A percentile compares a stretch with the other conserved stretches of the same genome.
phyloP scores from a whole-genome alignment of 345 rosid genomes.

The Anastatica hierochuntica region DNA sequence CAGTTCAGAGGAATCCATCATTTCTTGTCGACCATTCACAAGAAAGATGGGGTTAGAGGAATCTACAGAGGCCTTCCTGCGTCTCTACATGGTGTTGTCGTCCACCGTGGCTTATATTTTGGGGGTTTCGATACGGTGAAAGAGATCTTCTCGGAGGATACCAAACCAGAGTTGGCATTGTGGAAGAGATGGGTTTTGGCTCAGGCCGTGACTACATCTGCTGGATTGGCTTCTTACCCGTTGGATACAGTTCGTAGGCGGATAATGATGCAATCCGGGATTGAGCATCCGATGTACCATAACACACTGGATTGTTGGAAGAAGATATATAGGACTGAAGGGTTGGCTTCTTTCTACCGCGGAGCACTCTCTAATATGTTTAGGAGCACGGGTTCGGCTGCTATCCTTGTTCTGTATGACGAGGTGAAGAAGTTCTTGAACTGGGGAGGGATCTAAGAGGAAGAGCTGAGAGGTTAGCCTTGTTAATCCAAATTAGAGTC shows the following conservation, averaged over 20 bases:
- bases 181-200: conserved; percentile 91
- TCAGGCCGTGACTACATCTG: conserved; percentile 80
- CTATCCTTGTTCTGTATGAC: conserved; percentile 78
- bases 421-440: conserved; percentile 81
- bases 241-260: conserved; percentile 82
- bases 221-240: conserved; percentile 82
- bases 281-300: conserved; percentile 59
- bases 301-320: conserved; percentile 77
- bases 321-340: conserved; percentile 62
- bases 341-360: conserved; percentile 71
- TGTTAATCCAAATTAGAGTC: background rate
- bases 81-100: conserved; percentile 74
- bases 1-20: conserved; percentile 80
- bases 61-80: conserved; percentile 90
- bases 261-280: conserved; percentile 97
- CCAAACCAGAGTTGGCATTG: conserved; percentile 45
- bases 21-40: conserved; percentile 56
- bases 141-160: conserved; percentile 52
- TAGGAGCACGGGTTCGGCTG: conserved; percentile 88
- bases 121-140: conserved; percentile 93
- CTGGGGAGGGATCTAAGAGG: conserved; percentile 61
- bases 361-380: conserved; percentile 83
- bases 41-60: conserved; percentile 73
- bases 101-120: conserved; percentile 80
- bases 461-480: conserved; percentile 10